Evolutionary conservation across 2,329 filamentous ascomycete species (phyloP).

Genomic region (Pyrenochaeta sp.): DNA sequence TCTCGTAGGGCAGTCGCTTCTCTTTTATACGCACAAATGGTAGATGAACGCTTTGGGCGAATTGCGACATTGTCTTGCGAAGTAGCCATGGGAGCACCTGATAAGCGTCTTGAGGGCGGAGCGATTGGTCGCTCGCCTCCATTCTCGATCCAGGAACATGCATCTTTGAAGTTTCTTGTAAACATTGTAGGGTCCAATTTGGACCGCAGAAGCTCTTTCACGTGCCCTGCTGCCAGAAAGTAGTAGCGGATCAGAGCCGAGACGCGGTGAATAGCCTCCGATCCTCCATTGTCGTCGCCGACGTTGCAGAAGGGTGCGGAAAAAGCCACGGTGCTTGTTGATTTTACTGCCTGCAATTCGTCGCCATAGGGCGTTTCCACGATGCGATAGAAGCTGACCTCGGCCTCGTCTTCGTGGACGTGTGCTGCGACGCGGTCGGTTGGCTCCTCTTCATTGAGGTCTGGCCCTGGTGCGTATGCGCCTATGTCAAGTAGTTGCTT

Average conservation of each 20-base stretch:
- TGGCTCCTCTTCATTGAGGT: constrained; percentile 30
- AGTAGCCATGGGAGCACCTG: constrained; percentile 24
- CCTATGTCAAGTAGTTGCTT: constrained; percentile 40
- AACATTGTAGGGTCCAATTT: constrained; percentile 39
- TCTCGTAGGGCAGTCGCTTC: constrained; percentile 68
- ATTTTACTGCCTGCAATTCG: constrained; percentile 34
- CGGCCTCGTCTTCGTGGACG: constrained; percentile 37
- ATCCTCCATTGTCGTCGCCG: constrained; percentile 35
- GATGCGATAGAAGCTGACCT: constrained; percentile 39
- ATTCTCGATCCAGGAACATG: constrained; percentile 38
- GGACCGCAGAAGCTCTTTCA: constrained; percentile 33
- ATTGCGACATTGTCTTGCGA: constrained; percentile 23
- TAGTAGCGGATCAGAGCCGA: constrained; percentile 38
- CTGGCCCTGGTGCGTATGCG: constrained; percentile 37
- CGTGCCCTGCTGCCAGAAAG: constrained; percentile 35
- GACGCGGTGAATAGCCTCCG: constrained; percentile 38
- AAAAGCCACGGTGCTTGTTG: constrained; percentile 38
- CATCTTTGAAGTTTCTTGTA: constrained; percentile 38
- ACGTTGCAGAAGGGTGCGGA: constrained; percentile 39
- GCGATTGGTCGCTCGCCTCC: constrained; percentile 28
- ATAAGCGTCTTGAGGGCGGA: constrained; percentile 26
- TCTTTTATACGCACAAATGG: constrained; percentile 68
- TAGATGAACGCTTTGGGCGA: constrained; percentile 72
- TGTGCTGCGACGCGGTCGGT: constrained; percentile 36
- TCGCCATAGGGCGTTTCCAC: constrained; percentile 24